Conservation (phyloP, 306 rosid species). For the Dryas octopetala region DNA sequence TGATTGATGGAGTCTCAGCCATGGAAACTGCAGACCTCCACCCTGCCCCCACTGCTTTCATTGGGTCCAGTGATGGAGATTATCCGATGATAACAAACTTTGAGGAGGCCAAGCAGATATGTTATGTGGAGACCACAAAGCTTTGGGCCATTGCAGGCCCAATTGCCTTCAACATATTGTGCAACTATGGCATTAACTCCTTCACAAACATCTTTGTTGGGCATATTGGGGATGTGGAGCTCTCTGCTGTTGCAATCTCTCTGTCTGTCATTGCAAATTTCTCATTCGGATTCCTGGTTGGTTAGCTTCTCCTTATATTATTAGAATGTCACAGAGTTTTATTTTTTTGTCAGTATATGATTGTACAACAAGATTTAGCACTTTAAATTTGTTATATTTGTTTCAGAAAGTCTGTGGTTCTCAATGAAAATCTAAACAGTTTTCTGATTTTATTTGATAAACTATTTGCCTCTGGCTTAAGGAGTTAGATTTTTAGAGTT, state of each 20-base stretch:
- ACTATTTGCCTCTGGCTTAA: background rate
- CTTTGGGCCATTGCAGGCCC: constrained; percentile 79
- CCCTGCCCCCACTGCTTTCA: constrained; percentile 44
- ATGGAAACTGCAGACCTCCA: constrained; percentile 42
- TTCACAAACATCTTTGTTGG: constrained; percentile 83
- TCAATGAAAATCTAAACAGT: background rate
- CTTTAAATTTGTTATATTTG: background rate
- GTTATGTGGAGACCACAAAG: constrained; percentile 42
- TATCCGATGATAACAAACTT: constrained; percentile 26
- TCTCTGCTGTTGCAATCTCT: constrained; percentile 75
- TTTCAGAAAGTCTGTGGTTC: background rate
- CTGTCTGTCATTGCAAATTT: constrained; percentile 75
- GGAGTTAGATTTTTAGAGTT: constrained; percentile 1
- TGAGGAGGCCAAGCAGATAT: constrained; percentile 33
- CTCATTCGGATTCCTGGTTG: constrained; percentile 94
- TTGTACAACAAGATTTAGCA: background rate
- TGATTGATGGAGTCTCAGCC: background rate
- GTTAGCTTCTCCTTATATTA: constrained; percentile 22
- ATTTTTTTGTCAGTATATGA: no score
- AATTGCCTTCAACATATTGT: constrained; percentile 69
- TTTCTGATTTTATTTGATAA: background rate
- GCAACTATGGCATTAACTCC: constrained; percentile 76
- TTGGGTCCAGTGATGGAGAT: constrained; percentile 51
- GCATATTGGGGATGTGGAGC: constrained; percentile 70
- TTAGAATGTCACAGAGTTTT: background rate